phyloP scores from a whole-genome alignment of 1,139 yeast genomes.

The Groenewaldozyma sp. region DNA sequence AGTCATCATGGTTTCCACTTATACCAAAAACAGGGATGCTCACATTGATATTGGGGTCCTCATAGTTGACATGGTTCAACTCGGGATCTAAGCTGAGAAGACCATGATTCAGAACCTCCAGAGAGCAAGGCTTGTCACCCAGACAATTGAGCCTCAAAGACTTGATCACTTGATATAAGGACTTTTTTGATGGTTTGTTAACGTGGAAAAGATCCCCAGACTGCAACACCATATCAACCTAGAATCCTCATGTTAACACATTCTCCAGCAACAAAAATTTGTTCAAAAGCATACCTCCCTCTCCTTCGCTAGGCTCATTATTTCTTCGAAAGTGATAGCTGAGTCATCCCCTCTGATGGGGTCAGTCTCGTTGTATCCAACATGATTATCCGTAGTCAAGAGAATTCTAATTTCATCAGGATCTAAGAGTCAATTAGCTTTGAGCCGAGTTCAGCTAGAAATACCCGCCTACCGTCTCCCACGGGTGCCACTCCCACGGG shows the following conservation, averaged over 20 bases:
- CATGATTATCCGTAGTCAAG: conserved; percentile 92
- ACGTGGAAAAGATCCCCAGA: conserved; percentile 91
- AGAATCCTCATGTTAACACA: background rate
- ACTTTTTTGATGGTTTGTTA: conserved; percentile 80
- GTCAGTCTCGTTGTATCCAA: conserved; percentile 84
- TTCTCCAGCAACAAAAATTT: background rate
- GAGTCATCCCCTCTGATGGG: conserved; percentile 88
- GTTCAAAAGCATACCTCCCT: conserved; percentile 43
- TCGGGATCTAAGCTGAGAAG: conserved; percentile 47
- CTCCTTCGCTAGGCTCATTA: conserved; percentile 60
- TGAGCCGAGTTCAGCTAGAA: no score
- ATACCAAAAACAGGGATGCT: conserved; percentile 92
- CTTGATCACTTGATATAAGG: conserved; percentile 75
- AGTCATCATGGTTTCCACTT: conserved; percentile 95
- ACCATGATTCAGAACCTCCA: conserved; percentile 79
- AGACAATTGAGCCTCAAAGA: conserved; percentile 63
- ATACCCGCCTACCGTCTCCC: no score
- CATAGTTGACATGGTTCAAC: conserved; percentile 69
- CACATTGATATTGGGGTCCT: conserved; percentile 81
- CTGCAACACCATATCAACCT: conserved; percentile 78
- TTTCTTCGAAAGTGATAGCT: conserved; percentile 79
- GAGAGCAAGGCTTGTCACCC: conserved; percentile 82
- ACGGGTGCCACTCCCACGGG: no score
- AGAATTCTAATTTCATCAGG: conserved; percentile 62
- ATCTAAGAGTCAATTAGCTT: conserved; percentile 10